Conservation (phyloP, 2,329 filamentous ascomycete species). For the Fusarium lyarnte region DNA sequence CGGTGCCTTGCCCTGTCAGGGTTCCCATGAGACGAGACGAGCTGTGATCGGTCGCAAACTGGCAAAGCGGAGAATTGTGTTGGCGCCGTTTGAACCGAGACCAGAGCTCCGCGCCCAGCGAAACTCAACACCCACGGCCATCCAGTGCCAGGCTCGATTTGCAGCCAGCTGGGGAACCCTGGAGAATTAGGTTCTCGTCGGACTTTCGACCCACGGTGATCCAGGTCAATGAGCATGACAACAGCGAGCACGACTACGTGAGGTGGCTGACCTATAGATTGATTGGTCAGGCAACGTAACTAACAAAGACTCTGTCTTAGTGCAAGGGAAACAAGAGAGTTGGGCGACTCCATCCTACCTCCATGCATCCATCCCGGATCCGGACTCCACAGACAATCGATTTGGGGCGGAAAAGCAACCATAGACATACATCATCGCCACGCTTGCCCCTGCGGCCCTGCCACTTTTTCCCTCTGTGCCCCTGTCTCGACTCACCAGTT, state of each 20-base stretch:
- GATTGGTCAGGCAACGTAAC: conserved; percentile 42
- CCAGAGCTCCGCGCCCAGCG: conserved; percentile 14
- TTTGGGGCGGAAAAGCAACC: conserved; percentile 47
- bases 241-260: conserved; percentile 29
- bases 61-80: conserved; percentile 30
- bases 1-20: conserved; percentile 22
- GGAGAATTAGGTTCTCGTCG: conserved; percentile 28
- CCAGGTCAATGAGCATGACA: conserved; percentile 38
- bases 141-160: conserved; percentile 31
- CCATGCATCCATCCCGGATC: conserved; percentile 48
- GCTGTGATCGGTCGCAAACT: conserved; percentile 26
- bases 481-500: conserved; percentile 37
- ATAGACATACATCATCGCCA: conserved; percentile 48
- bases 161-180: conserved; percentile 25
- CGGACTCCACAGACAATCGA: conserved; percentile 48
- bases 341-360: conserved; percentile 40
- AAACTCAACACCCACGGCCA: conserved; percentile 20
- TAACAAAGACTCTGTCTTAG: conserved; percentile 41
- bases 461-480: conserved; percentile 39
- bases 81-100: conserved; percentile 25
- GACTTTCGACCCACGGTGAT: conserved; percentile 21
- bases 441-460: conserved; percentile 44
- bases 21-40: conserved; percentile 8
- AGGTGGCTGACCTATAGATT: conserved; percentile 40
- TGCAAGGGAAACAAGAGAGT: conserved; percentile 33